Evolutionary conservation across 2,329 filamentous ascomycete species (phyloP).

Genomic region (Graphilbum fragrans): DNA sequence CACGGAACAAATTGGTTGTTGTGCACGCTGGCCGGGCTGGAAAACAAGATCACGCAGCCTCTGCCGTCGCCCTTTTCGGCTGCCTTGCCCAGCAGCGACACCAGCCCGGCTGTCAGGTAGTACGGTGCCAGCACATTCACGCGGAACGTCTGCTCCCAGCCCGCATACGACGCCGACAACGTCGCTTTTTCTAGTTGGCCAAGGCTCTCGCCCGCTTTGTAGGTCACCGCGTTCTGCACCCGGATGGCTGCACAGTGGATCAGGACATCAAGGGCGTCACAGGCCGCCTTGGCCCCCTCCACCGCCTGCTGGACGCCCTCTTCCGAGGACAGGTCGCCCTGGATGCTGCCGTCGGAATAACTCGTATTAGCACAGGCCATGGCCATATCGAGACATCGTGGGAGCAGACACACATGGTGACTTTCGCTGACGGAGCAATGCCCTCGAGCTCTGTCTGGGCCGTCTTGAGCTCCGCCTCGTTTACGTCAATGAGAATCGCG

Average conservation of each 20-base stretch:
- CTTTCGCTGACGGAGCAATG: not conserved
- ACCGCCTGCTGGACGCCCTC: slow-evolving; percentile 4
- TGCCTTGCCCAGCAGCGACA: slow-evolving; percentile 9
- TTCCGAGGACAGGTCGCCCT: slow-evolving; percentile 8
- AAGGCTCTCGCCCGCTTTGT: slow-evolving; percentile 4
- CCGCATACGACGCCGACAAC: slow-evolving; percentile 3
- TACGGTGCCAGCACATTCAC: slow-evolving; percentile 11
- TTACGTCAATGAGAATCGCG: slow-evolving; percentile 10
- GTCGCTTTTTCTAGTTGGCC: slow-evolving; percentile 23
- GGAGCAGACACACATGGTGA: not conserved
- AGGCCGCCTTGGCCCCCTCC: not conserved
- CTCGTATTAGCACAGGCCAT: no score
- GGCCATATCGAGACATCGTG: no score
- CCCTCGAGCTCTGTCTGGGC: not conserved
- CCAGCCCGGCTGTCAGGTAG: slow-evolving; percentile 11
- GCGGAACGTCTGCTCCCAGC: slow-evolving; percentile 9
- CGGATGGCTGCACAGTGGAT: slow-evolving; percentile 3
- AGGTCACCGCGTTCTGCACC: slow-evolving; percentile 2
- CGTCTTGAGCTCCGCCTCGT: slow-evolving; percentile 5
- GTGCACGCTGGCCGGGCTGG: slow-evolving; percentile 12
- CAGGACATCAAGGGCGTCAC: not conserved
- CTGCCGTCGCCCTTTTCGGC: slow-evolving; percentile 10
- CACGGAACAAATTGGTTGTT: slow-evolving; percentile 7
- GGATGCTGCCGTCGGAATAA: not conserved
- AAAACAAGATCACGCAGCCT: slow-evolving; percentile 12